Conservation (phyloP, 768 basidiomycete genomes). For the Suillus decipiens region DNA sequence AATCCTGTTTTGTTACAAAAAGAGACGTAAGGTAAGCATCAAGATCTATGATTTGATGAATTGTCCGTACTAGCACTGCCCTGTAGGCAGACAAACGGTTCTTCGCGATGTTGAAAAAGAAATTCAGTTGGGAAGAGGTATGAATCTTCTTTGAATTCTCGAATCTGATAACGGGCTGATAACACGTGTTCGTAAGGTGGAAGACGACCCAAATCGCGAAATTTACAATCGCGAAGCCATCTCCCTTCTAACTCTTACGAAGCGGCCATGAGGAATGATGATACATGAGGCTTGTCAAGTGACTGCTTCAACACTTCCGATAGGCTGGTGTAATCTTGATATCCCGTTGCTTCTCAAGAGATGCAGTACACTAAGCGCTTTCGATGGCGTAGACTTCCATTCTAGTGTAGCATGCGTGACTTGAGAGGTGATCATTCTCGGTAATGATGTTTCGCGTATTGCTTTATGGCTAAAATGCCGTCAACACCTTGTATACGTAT, state of each 20-base stretch:
- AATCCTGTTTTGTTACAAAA: slow-evolving; percentile 91
- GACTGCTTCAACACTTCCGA: not conserved
- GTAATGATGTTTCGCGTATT: not conserved
- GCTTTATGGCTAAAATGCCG: not conserved
- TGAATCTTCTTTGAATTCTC: slow-evolving; percentile 11
- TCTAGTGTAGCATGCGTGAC: not conserved
- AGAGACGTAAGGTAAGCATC: slow-evolving; percentile 75
- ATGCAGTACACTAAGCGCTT: not conserved
- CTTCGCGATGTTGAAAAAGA: slow-evolving; percentile 75
- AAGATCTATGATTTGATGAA: slow-evolving; percentile 1
- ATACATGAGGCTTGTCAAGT: slow-evolving; percentile 3
- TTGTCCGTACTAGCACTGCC: slow-evolving; percentile 1
- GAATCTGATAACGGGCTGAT: slow-evolving; percentile 4
- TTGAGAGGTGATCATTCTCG: not conserved
- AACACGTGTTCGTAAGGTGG: slow-evolving; percentile 42
- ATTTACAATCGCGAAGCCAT: slow-evolving; percentile 68
- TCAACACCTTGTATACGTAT: not conserved
- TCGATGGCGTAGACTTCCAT: not conserved
- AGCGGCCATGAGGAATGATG: slow-evolving; percentile 12
- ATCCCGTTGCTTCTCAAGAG: not conserved
- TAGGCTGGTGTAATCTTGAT: not conserved
- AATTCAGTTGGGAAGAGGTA: slow-evolving; percentile 74
- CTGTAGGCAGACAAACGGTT: slow-evolving; percentile 85
- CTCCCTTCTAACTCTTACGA: slow-evolving; percentile 49
- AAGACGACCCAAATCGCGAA: slow-evolving; percentile 60